phyloP scores from a whole-genome alignment of 106 monocot species.

The Dendrobium nobile region DNA sequence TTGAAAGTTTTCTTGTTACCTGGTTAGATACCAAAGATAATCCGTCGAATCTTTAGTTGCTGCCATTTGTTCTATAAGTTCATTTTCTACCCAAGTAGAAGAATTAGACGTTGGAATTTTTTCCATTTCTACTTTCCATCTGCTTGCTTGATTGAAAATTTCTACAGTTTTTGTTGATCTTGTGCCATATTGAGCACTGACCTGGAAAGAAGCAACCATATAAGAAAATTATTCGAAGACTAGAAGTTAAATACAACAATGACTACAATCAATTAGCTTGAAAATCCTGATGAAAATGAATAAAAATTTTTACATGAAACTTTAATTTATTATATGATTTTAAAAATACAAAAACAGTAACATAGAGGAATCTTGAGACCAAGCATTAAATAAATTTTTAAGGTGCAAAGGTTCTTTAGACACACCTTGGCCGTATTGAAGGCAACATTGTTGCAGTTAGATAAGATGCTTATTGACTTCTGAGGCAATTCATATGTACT shows the following conservation, averaged over 20 bases:
- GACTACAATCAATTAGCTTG: not conserved
- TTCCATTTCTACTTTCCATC: conserved; percentile 56
- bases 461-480: conserved; percentile 67
- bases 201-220: conserved; percentile 18
- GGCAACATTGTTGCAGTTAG: conserved; percentile 46
- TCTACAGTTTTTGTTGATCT: conserved; percentile 36
- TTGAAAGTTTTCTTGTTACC: conserved; percentile 27
- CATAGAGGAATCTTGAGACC: too few species aligned
- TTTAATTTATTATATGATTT: not conserved
- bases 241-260: not conserved
- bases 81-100: conserved; percentile 18
- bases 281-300: not conserved
- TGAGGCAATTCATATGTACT: conserved; percentile 32
- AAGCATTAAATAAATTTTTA: not conserved
- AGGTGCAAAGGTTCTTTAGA: not conserved
- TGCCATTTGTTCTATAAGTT: conserved; percentile 55
- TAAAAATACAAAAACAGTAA: not conserved
- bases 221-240: not conserved
- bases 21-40: conserved; percentile 82
- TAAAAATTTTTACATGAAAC: not conserved
- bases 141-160: conserved; percentile 22
- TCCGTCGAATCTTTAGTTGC: conserved; percentile 79
- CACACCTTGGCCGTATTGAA: conserved; percentile 78
- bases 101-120: conserved; percentile 15
- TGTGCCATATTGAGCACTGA: conserved; percentile 37